Evolutionary conservation across 345 rosid species (phyloP).

Genomic region (Leavenworthia alabamica): DNA sequence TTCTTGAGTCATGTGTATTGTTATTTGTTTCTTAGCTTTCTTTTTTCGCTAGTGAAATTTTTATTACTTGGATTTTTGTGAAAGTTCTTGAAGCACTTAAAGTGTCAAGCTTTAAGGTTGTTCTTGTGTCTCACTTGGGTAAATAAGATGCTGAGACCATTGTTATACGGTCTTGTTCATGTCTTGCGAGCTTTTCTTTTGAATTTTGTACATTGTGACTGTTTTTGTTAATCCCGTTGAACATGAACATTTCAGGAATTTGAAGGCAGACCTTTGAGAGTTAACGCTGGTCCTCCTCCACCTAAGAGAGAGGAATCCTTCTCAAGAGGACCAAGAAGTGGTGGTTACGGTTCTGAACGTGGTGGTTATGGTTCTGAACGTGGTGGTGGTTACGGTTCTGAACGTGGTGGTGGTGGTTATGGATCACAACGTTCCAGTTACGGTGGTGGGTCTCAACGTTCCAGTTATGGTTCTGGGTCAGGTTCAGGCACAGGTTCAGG

Average conservation of each 20-base stretch:
- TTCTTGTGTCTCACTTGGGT: neutral
- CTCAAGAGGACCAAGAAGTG: slow-evolving; percentile 40
- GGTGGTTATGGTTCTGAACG: slow-evolving; percentile 16
- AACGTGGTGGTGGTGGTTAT: slow-evolving; percentile 13
- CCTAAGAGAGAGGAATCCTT: slow-evolving; percentile 50
- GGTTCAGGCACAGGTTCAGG: slow-evolving; percentile 32
- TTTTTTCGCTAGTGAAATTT: no score
- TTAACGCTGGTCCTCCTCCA: slow-evolving; percentile 83
- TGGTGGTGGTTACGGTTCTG: slow-evolving; percentile 11
- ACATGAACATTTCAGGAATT: slow-evolving; percentile 53
- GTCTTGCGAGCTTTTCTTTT: neutral
- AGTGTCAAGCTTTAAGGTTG: neutral
- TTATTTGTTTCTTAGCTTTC: neutral
- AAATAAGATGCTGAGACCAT: neutral
- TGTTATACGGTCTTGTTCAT: neutral
- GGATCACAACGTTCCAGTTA: slow-evolving; percentile 11
- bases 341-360: slow-evolving; percentile 30
- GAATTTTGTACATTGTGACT: neutral
- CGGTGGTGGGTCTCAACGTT: slow-evolving; percentile 22
- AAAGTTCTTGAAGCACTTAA: neutral
- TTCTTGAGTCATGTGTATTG: no score
- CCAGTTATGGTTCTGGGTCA: slow-evolving; percentile 30
- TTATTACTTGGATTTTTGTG: neutral
- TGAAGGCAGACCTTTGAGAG: slow-evolving; percentile 84
- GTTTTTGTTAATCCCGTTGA: neutral